These are phyloP conservation scores for Forsythia suspensa DNA, from an alignment of 257 asterid species.

Conservation along the genomic window DNA sequence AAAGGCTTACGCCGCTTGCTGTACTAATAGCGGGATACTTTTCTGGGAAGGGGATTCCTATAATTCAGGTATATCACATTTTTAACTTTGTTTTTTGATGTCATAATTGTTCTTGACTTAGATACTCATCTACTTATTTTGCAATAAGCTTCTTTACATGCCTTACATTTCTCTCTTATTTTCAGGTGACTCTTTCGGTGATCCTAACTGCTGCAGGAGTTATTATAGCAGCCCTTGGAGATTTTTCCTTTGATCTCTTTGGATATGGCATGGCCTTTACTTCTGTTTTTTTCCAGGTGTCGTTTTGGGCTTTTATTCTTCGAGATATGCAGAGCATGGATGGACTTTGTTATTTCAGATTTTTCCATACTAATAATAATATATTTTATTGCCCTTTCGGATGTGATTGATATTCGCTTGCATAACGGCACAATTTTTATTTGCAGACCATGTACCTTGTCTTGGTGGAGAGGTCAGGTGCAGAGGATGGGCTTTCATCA, in stretches of 20 bases:
- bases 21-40: slow-evolving; percentile 89
- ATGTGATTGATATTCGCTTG: slow-evolving; percentile 9
- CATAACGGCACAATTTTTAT: not conserved
- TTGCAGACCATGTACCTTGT: slow-evolving; percentile 99
- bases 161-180: slow-evolving; percentile 8
- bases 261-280: slow-evolving; percentile 89
- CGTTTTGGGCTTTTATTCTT: slow-evolving; percentile 15
- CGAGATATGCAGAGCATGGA: not conserved
- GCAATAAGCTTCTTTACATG: not conserved
- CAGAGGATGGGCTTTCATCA: slow-evolving; percentile 94
- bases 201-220: slow-evolving; percentile 90
- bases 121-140: not conserved
- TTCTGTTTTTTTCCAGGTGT: slow-evolving; percentile 96
- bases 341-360: not conserved
- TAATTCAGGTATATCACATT: slow-evolving; percentile 66
- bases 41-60: slow-evolving; percentile 83
- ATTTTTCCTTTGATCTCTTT: slow-evolving; percentile 89
- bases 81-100: not conserved
- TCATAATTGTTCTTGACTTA: not conserved
- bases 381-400: not conserved
- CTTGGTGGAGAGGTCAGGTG: slow-evolving; percentile 94
- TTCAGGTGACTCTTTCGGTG: slow-evolving; percentile 90
- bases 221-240: slow-evolving; percentile 92
- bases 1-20: slow-evolving; percentile 97
- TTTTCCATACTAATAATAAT: not conserved